A percentile compares a stretch with the other conserved stretches of the same genome.
Conservation (phyloP, 2,329 filamentous ascomycete species). For the Pseudogymnoascus sp. region DNA sequence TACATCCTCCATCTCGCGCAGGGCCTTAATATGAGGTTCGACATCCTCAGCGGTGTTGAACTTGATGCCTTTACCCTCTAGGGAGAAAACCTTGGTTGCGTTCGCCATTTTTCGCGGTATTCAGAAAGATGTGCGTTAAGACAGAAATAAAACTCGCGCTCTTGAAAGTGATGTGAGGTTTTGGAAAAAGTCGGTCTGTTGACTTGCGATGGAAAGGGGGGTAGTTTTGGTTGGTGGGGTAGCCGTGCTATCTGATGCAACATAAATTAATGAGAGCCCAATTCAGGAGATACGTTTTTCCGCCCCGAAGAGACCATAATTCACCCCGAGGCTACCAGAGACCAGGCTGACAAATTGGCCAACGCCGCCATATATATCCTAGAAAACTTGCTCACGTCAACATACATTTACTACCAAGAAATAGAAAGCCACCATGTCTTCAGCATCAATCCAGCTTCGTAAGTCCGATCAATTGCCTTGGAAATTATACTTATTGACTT, state of each 20-base stretch:
- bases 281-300: neutral
- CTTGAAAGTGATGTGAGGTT: neutral
- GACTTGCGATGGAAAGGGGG: conserved; percentile 1
- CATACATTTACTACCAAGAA: neutral
- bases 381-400: conserved; percentile 7
- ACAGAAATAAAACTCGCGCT: neutral
- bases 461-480: conserved; percentile 13
- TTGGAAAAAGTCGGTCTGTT: conserved; percentile 3
- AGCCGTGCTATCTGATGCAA: neutral
- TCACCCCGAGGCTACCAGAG: conserved; percentile 4
- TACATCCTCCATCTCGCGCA: conserved; percentile 63
- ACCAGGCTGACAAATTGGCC: conserved; percentile 4
- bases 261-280: conserved; percentile 2
- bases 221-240: conserved; percentile 9
- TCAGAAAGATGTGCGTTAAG: neutral
- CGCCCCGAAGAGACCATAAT: neutral
- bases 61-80: conserved; percentile 87
- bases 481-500: neutral
- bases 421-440: conserved; percentile 21
- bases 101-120: conserved; percentile 37
- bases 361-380: conserved; percentile 3
- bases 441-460: conserved; percentile 23
- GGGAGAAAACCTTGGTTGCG: conserved; percentile 66
- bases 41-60: conserved; percentile 83
- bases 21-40: conserved; percentile 69